Percentiles rank a stretch among this genome's conserved stretches.
Evolutionary conservation across 1,284 basidiomycete species (phyloP).

Genomic region (Cryptococcus wingfieldii): DNA sequence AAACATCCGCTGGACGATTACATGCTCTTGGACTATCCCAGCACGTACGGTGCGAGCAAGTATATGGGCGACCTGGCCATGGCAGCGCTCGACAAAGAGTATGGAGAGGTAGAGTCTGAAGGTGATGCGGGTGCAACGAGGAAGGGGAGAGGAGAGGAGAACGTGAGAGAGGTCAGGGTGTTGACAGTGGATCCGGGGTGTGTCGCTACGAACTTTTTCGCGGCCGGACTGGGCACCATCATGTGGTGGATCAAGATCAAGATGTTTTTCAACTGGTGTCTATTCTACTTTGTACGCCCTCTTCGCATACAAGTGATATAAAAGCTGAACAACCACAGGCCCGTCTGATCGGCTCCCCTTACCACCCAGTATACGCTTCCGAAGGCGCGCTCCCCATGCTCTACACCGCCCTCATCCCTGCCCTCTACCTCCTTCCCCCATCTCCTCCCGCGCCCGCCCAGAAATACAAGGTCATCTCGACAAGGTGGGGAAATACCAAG

Average conservation of each 20-base stretch:
- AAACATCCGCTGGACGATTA: constrained; percentile 55
- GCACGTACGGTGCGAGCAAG: constrained; percentile 71
- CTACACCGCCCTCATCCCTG: constrained; percentile 36
- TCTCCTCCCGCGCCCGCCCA: constrained; percentile 24
- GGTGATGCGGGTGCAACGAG: no score
- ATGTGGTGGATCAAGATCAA: constrained; percentile 55
- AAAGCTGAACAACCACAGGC: constrained; percentile 8
- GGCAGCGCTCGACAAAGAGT: constrained; percentile 54
- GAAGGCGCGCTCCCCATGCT: constrained; percentile 36
- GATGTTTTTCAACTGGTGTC: constrained; percentile 56
- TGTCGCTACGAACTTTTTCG: constrained; percentile 63
- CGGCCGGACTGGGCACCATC: constrained; percentile 23
- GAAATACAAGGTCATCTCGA: constrained; percentile 25
- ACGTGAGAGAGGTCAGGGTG: constrained; percentile 54
- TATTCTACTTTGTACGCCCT: constrained; percentile 65
- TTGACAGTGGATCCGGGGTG: constrained; percentile 70
- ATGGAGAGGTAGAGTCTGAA: constrained; percentile 37
- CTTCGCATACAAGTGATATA: background rate
- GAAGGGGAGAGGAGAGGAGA: constrained; percentile 1
- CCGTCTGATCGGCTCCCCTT: constrained; percentile 36
- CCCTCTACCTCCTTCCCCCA: constrained; percentile 24
- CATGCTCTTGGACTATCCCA: constrained; percentile 61
- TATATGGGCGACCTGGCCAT: constrained; percentile 73
- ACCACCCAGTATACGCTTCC: constrained; percentile 35
- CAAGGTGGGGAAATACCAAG: constrained; percentile 20